A percentile compares a stretch with the other conserved stretches of the same genome.
Evolutionary conservation across 139 green algal genomes (phyloP).

Genomic region (Ettlia oleoabundans): DNA sequence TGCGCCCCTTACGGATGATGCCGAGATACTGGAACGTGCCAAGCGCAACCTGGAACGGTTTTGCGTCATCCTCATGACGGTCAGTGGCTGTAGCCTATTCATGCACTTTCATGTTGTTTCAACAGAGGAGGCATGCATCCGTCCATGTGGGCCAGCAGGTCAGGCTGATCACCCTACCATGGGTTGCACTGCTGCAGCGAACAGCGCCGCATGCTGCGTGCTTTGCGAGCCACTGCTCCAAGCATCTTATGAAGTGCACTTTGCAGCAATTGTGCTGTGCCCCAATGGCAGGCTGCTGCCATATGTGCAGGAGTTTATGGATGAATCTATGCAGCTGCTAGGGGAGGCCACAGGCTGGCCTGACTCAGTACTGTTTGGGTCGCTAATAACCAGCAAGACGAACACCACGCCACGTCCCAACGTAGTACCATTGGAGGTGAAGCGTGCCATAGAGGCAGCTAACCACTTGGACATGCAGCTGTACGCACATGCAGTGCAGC

Average conservation of each 20-base stretch:
- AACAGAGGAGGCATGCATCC: too few species aligned
- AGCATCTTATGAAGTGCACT: not conserved
- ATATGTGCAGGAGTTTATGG: conserved; percentile 2
- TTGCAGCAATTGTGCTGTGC: not conserved
- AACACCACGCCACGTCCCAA: not conserved
- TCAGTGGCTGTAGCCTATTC: not conserved
- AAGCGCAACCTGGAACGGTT: conserved; percentile 2
- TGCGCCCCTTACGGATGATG: not conserved
- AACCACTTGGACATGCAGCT: conserved; percentile 11
- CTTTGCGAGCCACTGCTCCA: too few species aligned
- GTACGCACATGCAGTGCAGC: not conserved
- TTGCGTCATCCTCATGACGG: not conserved
- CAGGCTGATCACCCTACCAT: too few species aligned
- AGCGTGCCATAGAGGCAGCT: not conserved
- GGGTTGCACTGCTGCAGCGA: too few species aligned
- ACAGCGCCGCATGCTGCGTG: too few species aligned
- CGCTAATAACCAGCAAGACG: not conserved
- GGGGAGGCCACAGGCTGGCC: not conserved
- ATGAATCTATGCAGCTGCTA: not conserved
- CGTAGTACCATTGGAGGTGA: not conserved
- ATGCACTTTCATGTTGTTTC: too few species aligned
- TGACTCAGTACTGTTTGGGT: not conserved
- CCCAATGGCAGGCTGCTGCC: not conserved
- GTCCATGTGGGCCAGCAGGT: not conserved
- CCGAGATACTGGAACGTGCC: not conserved